Evolutionary conservation across 1,139 yeast genomes (phyloP).

Genomic region (Groenewaldozyma auringiensis): DNA sequence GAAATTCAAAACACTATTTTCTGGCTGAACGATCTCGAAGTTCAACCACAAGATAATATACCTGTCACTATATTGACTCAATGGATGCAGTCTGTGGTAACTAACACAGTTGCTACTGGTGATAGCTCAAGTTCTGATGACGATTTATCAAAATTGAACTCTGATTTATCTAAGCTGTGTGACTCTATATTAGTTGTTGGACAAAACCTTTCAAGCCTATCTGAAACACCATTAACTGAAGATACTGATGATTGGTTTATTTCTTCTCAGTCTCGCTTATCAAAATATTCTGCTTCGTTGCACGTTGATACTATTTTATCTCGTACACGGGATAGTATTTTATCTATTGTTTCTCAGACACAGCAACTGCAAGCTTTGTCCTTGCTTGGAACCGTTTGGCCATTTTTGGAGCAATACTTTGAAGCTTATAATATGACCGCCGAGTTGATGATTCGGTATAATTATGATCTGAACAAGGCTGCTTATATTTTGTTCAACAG

Average conservation of each 20-base stretch:
- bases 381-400: constrained; percentile 30
- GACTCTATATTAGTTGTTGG: constrained; percentile 57
- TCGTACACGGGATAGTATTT: constrained; percentile 27
- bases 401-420: constrained; percentile 27
- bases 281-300: constrained; percentile 16
- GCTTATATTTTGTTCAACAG: constrained; percentile 50
- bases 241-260: constrained; percentile 64
- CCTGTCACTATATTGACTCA: not conserved
- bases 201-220: constrained; percentile 45
- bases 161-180: constrained; percentile 35
- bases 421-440: constrained; percentile 20
- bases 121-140: not conserved
- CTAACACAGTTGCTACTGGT: not conserved
- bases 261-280: constrained; percentile 34
- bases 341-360: constrained; percentile 20
- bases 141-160: constrained; percentile 12
- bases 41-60: not conserved
- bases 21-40: not conserved
- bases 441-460: constrained; percentile 13
- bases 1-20: not conserved
- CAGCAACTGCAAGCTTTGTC: constrained; percentile 32
- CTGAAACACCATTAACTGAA: constrained; percentile 32
- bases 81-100: not conserved
- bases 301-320: constrained; percentile 28
- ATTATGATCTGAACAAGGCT: constrained; percentile 47